Evolutionary conservation across 106 monocot species (phyloP).

Genomic region (Dioscorea alata): DNA sequence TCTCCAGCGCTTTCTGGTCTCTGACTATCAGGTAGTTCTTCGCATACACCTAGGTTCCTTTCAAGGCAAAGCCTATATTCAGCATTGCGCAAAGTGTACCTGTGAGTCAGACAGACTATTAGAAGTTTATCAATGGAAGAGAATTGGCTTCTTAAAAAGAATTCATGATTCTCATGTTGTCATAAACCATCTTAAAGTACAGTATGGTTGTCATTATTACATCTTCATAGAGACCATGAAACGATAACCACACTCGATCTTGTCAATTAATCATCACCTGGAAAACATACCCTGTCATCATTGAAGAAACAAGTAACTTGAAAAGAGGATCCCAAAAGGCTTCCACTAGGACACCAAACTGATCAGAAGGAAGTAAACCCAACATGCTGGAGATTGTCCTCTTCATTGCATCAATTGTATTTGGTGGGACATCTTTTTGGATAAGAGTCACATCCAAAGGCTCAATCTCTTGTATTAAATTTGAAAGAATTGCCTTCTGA

Average conservation of each 20-base stretch:
- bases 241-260: too few relatives aligned
- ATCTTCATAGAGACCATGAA: too few relatives aligned
- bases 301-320: conserved; percentile 85
- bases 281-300: conserved; percentile 82
- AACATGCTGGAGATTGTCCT: conserved; percentile 94
- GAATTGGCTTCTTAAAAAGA: too few relatives aligned
- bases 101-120: conserved; percentile 14
- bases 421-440: conserved; percentile 79
- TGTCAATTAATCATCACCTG: neutral
- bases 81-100: conserved; percentile 89
- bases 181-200: too few relatives aligned
- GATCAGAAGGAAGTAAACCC: conserved; percentile 89
- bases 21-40: conserved; percentile 30
- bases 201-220: too few relatives aligned
- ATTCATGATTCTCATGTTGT: too few relatives aligned
- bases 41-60: conserved; percentile 55
- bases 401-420: conserved; percentile 94
- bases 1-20: conserved; percentile 15
- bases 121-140: too few relatives aligned
- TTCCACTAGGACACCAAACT: conserved; percentile 78
- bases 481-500: conserved; percentile 69
- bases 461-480: conserved; percentile 94
- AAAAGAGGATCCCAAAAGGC: conserved; percentile 81
- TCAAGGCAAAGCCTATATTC: conserved; percentile 90
- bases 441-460: conserved; percentile 84